phyloP scores from a whole-genome alignment of 2,329 filamentous ascomycete species.

The Tympanopsis confertula region DNA sequence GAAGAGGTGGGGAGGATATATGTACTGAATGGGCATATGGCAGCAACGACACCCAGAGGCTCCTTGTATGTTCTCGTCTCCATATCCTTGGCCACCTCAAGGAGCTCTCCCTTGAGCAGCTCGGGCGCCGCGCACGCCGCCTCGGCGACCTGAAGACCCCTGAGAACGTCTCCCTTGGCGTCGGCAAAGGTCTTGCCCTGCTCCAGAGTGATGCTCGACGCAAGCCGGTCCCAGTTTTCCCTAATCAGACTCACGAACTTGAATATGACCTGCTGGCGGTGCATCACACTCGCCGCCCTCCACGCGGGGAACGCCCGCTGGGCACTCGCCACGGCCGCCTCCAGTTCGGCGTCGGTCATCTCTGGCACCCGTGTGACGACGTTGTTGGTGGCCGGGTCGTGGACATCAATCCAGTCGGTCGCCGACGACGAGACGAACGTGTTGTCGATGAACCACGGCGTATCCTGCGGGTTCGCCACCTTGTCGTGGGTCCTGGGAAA shows the following conservation, averaged over 20 bases:
- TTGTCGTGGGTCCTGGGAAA: slow-evolving; percentile 4
- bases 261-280: slow-evolving; percentile 54
- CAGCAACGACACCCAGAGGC: slow-evolving; percentile 51
- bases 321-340: slow-evolving; percentile 48
- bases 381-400: slow-evolving; percentile 57
- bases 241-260: slow-evolving; percentile 52
- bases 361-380: slow-evolving; percentile 54
- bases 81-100: slow-evolving; percentile 62
- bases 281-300: slow-evolving; percentile 46
- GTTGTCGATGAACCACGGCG: slow-evolving; percentile 54
- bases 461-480: slow-evolving; percentile 41
- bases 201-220: slow-evolving; percentile 54
- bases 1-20: slow-evolving; percentile 6
- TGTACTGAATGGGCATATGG: slow-evolving; percentile 56
- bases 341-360: slow-evolving; percentile 51
- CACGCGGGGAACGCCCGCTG: slow-evolving; percentile 51
- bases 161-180: slow-evolving; percentile 54
- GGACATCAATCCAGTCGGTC: slow-evolving; percentile 49
- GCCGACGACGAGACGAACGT: slow-evolving; percentile 46
- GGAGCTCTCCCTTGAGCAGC: slow-evolving; percentile 52
- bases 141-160: slow-evolving; percentile 56
- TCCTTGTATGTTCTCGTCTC: slow-evolving; percentile 56
- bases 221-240: slow-evolving; percentile 53
- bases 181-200: slow-evolving; percentile 60
- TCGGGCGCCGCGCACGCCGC: slow-evolving; percentile 57